Base-by-base conservation (phyloP, 257 asterid genomes). In the Ocimum tenuiflorum region DNA sequence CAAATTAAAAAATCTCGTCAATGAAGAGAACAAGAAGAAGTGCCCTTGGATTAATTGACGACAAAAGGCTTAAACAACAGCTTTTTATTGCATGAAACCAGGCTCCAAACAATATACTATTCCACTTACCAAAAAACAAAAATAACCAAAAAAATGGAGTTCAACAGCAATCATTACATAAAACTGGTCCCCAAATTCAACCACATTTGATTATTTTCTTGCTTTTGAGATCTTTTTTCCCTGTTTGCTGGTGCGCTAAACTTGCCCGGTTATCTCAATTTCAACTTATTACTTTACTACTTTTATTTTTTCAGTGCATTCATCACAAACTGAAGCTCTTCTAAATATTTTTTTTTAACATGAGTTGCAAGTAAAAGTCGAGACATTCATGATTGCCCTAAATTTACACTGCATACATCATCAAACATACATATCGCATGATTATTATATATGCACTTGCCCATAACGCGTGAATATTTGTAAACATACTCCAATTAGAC, bases 131-230 rank as follows among this genome's bases (percentile, higher is more conserved):
- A 33, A 35, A 6, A 50, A n/a, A 13, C 0, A n/a, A 23, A 24
- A 4, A 0, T 13, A 43, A 45, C 4, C 27, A 14, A 9, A 27
- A 15, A 8, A 13, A 13, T 19, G 50, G 8, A 2, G 11, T 64
- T 64, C 59, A 64, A 18, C 49, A 7, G 49, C 53, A 45, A 43
- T 47, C 9, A 69, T 46, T n/a, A 59, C 51, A 15, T 1, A 63
- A 56, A 55, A 67, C 38, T 24, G 65, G 72, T 27, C 49, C 72
- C 70, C 61, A 39, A 65, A 65, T 22, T 39, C 42, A 18, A 39
- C 71, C 72, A 24, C 56, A 54, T 59, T 42, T 60, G 53, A 42
- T 52, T 13, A 51, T 27, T 54, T 42, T 53, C 14, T 39, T 31
- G 67, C 67, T 42, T 65, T 36, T 36, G 51, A 49, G 17, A 20